Evolutionary conservation across 2,329 filamentous ascomycete species (phyloP), one percentile per base, ranked within the genome.

Genomic region (Blumeria hordei): DNA sequence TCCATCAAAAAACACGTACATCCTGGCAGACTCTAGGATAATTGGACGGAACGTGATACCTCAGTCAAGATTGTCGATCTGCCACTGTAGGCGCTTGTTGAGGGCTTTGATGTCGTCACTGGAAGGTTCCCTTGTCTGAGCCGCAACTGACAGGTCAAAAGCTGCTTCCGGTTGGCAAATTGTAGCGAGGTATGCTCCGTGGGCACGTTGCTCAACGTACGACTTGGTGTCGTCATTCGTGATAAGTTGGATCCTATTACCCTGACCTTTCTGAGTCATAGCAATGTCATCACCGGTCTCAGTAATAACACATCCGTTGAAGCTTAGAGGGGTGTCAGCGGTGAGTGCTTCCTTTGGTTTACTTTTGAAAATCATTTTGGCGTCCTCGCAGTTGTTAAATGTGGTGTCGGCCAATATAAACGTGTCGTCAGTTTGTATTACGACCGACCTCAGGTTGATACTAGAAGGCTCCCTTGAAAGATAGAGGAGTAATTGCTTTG

Each of bases 401-500:
- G 8, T 11, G 11, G 21, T 33, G 11, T 51, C 28, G n/a, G n/a
- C 54, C 12, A 51, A 14, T 32, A 52, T 28, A 10, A 55, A 18
- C 11, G 45, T 55, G 43, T 55, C 54, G 21, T 55, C 54, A 6
- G 54, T 55, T 37, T 52, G 54, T 16, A 55, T 32, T n/a, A 33
- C 54, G 33, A 55, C 34, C n/a, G n/a, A n/a, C n/a, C n/a, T n/a
- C n/a, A n/a, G n/a, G n/a, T n/a, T n/a, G n/a, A n/a, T n/a, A n/a
- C n/a, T n/a, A n/a, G n/a, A n/a, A n/a, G n/a, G n/a, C n/a, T n/a
- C n/a, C n/a, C n/a, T n/a, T n/a, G n/a, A n/a, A n/a, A n/a, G n/a
- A n/a, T n/a, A n/a, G n/a, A n/a, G n/a, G n/a, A n/a, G n/a, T n/a
- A n/a, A n/a, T n/a, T n/a, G n/a, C n/a, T n/a, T n/a, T n/a, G n/a